phyloP scores from a whole-genome alignment of 805 yeast species.

The Wickerhamomyces bisporus region DNA sequence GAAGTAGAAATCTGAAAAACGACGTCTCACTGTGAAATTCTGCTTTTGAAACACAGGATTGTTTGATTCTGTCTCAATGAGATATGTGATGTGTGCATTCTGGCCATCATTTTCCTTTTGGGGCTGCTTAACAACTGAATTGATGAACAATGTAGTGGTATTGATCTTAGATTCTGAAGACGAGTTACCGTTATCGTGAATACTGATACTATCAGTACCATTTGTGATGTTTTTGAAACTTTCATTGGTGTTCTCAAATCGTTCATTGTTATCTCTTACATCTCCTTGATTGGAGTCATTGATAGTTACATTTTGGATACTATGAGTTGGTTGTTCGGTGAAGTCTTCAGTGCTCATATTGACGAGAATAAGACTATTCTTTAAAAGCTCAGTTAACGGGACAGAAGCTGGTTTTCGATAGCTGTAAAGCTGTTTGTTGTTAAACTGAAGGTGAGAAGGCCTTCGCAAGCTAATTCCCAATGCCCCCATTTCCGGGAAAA shows the following conservation, averaged over 20 bases:
- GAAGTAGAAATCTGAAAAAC: slow-evolving; percentile 84
- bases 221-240: not conserved
- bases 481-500: too few species aligned
- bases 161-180: too few species aligned
- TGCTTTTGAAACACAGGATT: slow-evolving; percentile 48
- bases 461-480: too few species aligned
- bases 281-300: not conserved
- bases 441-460: too few species aligned
- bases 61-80: slow-evolving; percentile 58
- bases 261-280: not conserved
- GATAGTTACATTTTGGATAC: too few species aligned
- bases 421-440: too few species aligned
- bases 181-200: not conserved
- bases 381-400: too few species aligned
- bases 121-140: slow-evolving; percentile 50
- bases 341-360: not conserved
- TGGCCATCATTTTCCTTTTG: slow-evolving; percentile 68
- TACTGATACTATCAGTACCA: not conserved
- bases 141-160: too few species aligned
- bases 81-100: slow-evolving; percentile 71
- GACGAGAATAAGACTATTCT: not conserved
- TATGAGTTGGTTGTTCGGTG: not conserved
- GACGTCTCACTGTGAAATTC: slow-evolving; percentile 55
- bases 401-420: too few species aligned
- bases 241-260: not conserved